Evolutionary conservation across 805 yeast species (phyloP).

Genomic region (Candida corydali): DNA sequence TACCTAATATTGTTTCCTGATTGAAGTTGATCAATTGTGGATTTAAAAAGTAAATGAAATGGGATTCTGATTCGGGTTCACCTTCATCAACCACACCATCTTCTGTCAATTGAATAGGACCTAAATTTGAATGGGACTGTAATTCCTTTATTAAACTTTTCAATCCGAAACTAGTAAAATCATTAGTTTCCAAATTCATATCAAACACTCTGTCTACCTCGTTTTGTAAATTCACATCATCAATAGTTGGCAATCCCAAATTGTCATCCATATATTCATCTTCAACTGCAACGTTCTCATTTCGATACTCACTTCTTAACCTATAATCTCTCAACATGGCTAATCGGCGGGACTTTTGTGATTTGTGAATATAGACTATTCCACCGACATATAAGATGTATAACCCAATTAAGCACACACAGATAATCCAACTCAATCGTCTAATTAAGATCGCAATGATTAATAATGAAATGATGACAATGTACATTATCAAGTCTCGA

Average conservation of each 20-base stretch:
- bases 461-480: slow-evolving; percentile 45
- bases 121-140: slow-evolving; percentile 19
- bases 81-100: slow-evolving; percentile 11
- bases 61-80: background rate
- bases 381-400: slow-evolving; percentile 57
- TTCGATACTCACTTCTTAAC: slow-evolving; percentile 18
- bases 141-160: slow-evolving; percentile 29
- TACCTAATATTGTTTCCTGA: slow-evolving; percentile 9
- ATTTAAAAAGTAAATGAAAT: slow-evolving; percentile 13
- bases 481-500: slow-evolving; percentile 59
- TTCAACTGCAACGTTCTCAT: slow-evolving; percentile 9
- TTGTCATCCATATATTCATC: slow-evolving; percentile 19
- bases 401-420: slow-evolving; percentile 50
- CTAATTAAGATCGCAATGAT: slow-evolving; percentile 55
- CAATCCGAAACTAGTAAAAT: slow-evolving; percentile 23
- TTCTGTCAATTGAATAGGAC: slow-evolving; percentile 10
- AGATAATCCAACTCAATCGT: slow-evolving; percentile 49
- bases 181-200: background rate
- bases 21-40: slow-evolving; percentile 15
- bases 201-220: slow-evolving; percentile 1
- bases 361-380: slow-evolving; percentile 32
- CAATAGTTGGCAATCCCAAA: slow-evolving; percentile 24
- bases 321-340: slow-evolving; percentile 17
- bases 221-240: slow-evolving; percentile 14
- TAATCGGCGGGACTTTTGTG: slow-evolving; percentile 12